These are phyloP conservation scores for Erythrophleum ivorense DNA, from an alignment of 331 rosid genomes.

Conservation along the genomic window DNA sequence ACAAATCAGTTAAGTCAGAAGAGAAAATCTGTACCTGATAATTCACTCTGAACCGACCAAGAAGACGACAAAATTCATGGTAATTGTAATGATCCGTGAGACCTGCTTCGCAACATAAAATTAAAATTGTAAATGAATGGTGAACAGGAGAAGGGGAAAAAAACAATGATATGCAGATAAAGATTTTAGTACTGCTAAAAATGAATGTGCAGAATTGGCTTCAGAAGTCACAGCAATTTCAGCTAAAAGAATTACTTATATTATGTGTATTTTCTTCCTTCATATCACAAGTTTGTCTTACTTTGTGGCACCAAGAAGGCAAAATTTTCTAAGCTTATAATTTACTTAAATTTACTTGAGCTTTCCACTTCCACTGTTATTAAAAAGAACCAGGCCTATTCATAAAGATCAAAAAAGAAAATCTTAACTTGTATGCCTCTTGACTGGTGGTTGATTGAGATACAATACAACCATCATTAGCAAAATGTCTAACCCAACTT, in stretches of 20 bases:
- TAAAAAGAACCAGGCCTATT: not conserved
- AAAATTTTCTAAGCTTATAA: not conserved
- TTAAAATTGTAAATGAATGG: conserved; percentile 36
- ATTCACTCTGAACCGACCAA: conserved; percentile 96
- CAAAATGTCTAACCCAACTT: conserved; percentile 8
- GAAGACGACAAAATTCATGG: conserved; percentile 99
- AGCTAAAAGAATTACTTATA: not conserved
- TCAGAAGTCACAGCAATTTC: not conserved
- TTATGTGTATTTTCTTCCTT: conserved; percentile 17
- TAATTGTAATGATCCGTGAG: conserved; percentile 97
- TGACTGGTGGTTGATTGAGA: conserved; percentile 17
- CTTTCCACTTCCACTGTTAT: conserved; percentile 22
- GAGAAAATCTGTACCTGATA: conserved; percentile 71
- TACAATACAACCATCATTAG: conserved; percentile 9
- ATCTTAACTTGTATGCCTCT: conserved; percentile 28
- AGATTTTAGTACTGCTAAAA: conserved; percentile 29
- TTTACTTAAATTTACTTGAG: conserved; percentile 24
- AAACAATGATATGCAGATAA: conserved; percentile 29
- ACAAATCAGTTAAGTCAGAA: conserved; percentile 14
- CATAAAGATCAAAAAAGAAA: not conserved
- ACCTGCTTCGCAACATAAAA: conserved; percentile 62
- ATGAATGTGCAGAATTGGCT: conserved; percentile 11
- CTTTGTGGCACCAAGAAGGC: conserved; percentile 31
- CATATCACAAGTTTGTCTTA: conserved; percentile 13
- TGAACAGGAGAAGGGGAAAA: not conserved